Conservation (phyloP, 2,329 filamentous ascomycete genomes). For the Huntiella bhutanensis region DNA sequence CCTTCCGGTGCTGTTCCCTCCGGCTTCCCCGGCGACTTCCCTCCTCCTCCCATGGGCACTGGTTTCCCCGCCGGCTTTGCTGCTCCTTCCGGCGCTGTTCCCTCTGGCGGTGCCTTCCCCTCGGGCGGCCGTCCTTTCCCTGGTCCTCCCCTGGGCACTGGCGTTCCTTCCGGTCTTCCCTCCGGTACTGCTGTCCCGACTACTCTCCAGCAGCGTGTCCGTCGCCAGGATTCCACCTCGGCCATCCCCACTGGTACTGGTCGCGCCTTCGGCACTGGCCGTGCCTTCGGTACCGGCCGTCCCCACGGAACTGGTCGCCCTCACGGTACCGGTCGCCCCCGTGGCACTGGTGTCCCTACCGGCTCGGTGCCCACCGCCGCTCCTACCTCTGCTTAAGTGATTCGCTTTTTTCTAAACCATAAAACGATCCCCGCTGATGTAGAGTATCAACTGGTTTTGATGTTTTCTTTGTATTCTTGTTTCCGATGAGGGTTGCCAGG, state of each 20-base stretch:
- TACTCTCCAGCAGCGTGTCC: neutral
- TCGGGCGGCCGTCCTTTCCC: neutral
- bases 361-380: neutral
- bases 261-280: neutral
- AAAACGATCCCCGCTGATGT: neutral
- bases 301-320: conserved; percentile 1
- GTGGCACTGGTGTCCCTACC: neutral
- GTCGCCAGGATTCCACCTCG: neutral
- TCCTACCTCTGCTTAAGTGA: conserved; percentile 5
- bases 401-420: neutral
- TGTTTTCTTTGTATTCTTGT: conserved; percentile 5
- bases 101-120: conserved; percentile 2
- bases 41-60: neutral
- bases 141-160: neutral
- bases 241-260: conserved; percentile 1
- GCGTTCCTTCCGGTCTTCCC: conserved; percentile 2
- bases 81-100: neutral
- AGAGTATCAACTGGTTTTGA: neutral
- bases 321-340: neutral
- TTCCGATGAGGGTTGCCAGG: neutral
- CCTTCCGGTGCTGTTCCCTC: neutral
- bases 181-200: neutral
- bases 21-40: conserved; percentile 2
- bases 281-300: neutral
- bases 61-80: neutral